phyloP scores from a whole-genome alignment of 2,329 filamentous ascomycete species.

The Hypoxylon sp. region DNA sequence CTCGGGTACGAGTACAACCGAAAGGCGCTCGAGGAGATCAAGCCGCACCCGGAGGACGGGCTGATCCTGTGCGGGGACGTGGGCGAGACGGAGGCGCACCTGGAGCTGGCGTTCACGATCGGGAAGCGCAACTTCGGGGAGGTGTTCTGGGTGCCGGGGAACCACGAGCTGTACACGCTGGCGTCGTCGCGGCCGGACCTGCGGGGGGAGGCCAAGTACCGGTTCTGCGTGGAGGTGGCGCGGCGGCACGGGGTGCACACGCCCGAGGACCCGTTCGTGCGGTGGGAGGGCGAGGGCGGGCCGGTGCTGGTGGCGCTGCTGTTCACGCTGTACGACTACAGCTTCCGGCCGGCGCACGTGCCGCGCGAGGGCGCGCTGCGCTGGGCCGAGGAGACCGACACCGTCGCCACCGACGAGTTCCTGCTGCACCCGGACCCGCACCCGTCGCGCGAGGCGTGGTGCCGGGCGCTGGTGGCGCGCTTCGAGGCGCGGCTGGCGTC shows the following conservation, averaged over 20 bases:
- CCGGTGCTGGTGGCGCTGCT: constrained; percentile 61
- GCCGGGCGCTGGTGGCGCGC: constrained; percentile 40
- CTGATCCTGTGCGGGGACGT: constrained; percentile 50
- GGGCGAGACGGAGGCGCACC: constrained; percentile 48
- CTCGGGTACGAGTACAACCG: constrained; percentile 47
- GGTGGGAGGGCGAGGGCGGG: constrained; percentile 60
- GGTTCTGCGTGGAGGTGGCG: constrained; percentile 61
- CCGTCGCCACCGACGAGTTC: constrained; percentile 49
- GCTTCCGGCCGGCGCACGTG: constrained; percentile 60
- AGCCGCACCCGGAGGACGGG: constrained; percentile 47
- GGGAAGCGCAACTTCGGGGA: constrained; percentile 44
- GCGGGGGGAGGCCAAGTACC: constrained; percentile 61
- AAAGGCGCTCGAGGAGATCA: constrained; percentile 42
- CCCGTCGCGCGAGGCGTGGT: constrained; percentile 47
- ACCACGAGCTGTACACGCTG: constrained; percentile 65
- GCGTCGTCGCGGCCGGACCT: constrained; percentile 44
- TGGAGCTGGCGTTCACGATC: constrained; percentile 46
- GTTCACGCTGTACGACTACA: constrained; percentile 68
- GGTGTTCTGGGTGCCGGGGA: constrained; percentile 65
- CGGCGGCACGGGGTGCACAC: constrained; percentile 60
- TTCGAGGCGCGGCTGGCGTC: constrained; percentile 42
- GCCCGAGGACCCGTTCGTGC: constrained; percentile 62
- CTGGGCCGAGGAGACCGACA: constrained; percentile 49
- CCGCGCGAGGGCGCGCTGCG: constrained; percentile 53
- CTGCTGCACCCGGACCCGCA: constrained; percentile 49